Base-by-base conservation (phyloP, 2,329 filamentous ascomycete species). In the Didymella keratinophila region DNA sequence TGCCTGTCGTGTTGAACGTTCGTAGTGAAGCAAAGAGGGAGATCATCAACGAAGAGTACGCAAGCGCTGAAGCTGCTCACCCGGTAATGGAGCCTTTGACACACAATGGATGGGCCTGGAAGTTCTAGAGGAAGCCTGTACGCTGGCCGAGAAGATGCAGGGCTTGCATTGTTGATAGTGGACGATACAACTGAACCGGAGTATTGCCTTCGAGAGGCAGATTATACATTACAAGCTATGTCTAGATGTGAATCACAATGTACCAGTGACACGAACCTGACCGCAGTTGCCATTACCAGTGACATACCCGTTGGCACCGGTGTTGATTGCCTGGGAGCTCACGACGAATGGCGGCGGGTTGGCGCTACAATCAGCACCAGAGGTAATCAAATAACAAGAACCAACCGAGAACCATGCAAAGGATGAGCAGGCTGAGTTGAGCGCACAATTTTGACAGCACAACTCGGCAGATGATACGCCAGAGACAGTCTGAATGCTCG, bases 1-100 rank as follows among this genome's bases (percentile, higher is more conserved):
- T 62, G 56, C 68, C 65, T n/a, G 49, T 54, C 8, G 44, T 45
- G 30, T 65, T 68, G 16, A 58, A 51, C 8, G 54, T 60, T 1
- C 58, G 68, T 32, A 65, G 60, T 23, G 60, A 60, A 39, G 56
- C 52, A 34, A 65, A 60, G 36, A 61, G 50, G 23, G 28, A 27
- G 41, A 18, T 45, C 50, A 27, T 55, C 62, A 21, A 61, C 4
- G 27, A 46, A 18, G 42, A 42, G 21, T 42, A 42, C 12, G 21
- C 20, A 23, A 42, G 14, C 4, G 39, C 39, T 14, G 39, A 42
- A 20, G 21, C 20, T 16, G 39, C 39, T 8, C 39, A 25, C 14
- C 39, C 39, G 21, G 20, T 8, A 21, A 42, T 25, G 39, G 39
- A 42, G 21, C 39, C 39, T 42, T 16, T 42, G 39, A 42, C 39